phyloP scores from a whole-genome alignment of 78 protist genomes.

The Dictyostelium capitatum region DNA sequence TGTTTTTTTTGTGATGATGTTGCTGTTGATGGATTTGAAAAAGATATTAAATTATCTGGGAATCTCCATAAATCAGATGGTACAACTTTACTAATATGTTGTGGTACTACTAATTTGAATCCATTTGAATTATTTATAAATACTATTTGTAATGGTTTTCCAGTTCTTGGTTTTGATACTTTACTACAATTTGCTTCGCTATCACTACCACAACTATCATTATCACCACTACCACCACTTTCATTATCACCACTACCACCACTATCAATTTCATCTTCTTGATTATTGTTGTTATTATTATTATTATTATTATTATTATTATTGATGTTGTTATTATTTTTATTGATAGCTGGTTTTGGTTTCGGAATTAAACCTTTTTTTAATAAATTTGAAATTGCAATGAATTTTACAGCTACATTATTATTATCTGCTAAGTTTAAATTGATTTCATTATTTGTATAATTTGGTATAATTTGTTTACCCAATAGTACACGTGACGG shows the following conservation, averaged over 20 bases:
- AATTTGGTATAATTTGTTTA: too few relatives aligned
- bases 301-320: neutral
- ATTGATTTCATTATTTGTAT: neutral
- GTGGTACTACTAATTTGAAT: neutral
- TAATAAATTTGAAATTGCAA: neutral
- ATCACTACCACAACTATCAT: neutral
- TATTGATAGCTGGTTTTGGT: neutral
- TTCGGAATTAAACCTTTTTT: neutral
- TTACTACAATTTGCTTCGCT: neutral
- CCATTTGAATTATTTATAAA: neutral
- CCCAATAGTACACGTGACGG: neutral
- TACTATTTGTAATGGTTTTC: neutral
- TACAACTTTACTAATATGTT: neutral
- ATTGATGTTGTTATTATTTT: neutral
- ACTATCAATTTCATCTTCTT: constrained; percentile 2
- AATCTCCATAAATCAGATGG: neutral
- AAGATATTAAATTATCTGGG: neutral
- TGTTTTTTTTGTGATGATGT: neutral
- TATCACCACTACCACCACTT: neutral
- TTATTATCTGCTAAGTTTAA: too few relatives aligned
- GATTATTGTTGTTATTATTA: neutral
- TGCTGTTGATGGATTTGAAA: neutral
- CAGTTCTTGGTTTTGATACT: neutral
- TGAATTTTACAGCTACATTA: neutral
- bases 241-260: neutral